Conservation (phyloP, 495 filamentous ascomycete species). For the Aspergillus sparsus region DNA sequence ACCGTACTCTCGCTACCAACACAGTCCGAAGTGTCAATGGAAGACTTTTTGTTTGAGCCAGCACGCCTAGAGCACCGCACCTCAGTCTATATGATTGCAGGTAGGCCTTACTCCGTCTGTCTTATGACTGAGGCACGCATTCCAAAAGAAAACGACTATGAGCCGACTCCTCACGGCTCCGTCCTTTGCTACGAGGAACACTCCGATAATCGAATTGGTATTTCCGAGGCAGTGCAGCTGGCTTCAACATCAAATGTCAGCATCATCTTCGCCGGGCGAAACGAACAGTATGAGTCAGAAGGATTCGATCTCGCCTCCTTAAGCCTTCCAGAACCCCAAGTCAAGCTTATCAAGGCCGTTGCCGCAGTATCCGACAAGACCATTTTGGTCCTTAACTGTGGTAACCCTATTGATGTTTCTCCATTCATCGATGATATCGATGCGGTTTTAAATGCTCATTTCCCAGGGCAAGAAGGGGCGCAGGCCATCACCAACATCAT, state of each 20-base stretch:
- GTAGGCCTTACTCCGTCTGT: neutral
- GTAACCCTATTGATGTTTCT: neutral
- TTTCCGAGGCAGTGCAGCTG: neutral
- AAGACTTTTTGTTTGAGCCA: conserved; percentile 9
- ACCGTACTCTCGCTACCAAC: neutral
- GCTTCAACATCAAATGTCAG: neutral
- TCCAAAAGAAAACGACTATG: conserved; percentile 9
- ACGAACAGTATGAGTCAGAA: conserved; percentile 6
- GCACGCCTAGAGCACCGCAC: conserved; percentile 3
- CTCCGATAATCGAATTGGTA: neutral
- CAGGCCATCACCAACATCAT: conserved; percentile 7
- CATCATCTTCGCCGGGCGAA: conserved; percentile 1
- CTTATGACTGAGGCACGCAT: conserved; percentile 6
- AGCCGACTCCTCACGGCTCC: conserved; percentile 4
- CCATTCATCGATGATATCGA: conserved; percentile 5
- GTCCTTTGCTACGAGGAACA: conserved; percentile 12
- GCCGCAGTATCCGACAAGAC: neutral
- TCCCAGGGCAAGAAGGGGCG: conserved; percentile 7
- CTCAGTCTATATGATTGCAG: neutral
- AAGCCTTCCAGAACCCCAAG: neutral
- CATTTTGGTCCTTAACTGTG: neutral
- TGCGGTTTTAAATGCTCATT: neutral
- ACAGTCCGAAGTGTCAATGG: conserved; percentile 7
- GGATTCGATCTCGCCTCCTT: neutral
- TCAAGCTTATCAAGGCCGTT: conserved; percentile 4